These are phyloP conservation scores for Allantophomopsis cytisporea DNA, from an alignment of 2,329 filamentous ascomycete genomes.

Conservation along the genomic window DNA sequence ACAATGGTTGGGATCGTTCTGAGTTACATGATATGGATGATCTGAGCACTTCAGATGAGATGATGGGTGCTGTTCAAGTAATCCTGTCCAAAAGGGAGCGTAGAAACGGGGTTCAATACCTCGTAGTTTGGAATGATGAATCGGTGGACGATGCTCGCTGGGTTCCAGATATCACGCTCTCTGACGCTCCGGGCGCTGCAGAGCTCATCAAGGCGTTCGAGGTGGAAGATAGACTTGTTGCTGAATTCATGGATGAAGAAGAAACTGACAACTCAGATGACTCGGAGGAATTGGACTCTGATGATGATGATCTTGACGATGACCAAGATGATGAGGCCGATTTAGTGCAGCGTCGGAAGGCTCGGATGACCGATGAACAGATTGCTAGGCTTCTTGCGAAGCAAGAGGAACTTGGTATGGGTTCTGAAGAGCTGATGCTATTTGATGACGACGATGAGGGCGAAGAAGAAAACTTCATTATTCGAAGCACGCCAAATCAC, in stretches of 20 bases:
- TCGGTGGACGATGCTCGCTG: constrained; percentile 32
- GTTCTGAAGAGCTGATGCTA: constrained; percentile 41
- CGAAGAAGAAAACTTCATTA: constrained; percentile 2
- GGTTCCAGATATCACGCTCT: constrained; percentile 24
- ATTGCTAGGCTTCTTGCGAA: constrained; percentile 47
- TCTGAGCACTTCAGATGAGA: constrained; percentile 33
- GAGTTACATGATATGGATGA: constrained; percentile 31
- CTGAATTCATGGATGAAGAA: constrained; percentile 10
- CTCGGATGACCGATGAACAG: constrained; percentile 45
- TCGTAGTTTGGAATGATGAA: constrained; percentile 31
- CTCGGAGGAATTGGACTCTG: constrained; percentile 18
- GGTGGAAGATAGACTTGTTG: constrained; percentile 15
- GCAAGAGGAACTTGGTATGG: constrained; percentile 49
- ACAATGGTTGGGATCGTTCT: constrained; percentile 25
- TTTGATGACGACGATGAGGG: constrained; percentile 29
- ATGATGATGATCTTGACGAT: constrained; percentile 21
- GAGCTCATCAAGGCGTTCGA: constrained; percentile 20
- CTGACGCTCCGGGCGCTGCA: constrained; percentile 12
- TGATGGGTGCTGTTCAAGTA: constrained; percentile 23
- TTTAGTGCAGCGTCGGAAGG: constrained; percentile 15
- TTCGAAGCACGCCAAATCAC: constrained; percentile 5
- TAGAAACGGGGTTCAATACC: constrained; percentile 30
- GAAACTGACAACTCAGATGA: constrained; percentile 11
- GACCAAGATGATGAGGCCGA: constrained; percentile 24
- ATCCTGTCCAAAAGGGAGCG: constrained; percentile 30